A percentile compares a stretch with the other conserved stretches of the same genome.
Evolutionary conservation across 305 asterid species (phyloP).

Genomic region (Plantago coronopus): DNA sequence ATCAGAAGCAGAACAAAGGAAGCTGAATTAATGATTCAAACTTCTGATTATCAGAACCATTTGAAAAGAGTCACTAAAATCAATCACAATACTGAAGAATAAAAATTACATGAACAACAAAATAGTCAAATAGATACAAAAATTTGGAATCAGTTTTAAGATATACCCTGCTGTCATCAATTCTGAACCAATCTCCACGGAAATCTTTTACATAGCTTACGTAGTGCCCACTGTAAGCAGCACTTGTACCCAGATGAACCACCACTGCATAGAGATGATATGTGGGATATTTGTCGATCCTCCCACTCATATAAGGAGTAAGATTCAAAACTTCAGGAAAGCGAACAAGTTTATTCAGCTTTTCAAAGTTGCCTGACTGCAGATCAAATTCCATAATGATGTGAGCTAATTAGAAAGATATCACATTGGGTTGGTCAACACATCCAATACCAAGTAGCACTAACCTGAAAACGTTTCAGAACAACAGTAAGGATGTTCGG

Average conservation of each 20-base stretch:
- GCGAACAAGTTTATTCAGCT: constrained; percentile 43
- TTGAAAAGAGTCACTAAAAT: no score
- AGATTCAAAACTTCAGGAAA: constrained; percentile 59
- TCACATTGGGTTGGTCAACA: no score
- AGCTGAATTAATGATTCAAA: no score
- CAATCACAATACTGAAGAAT: no score
- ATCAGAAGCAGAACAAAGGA: no score
- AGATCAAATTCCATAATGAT: no score
- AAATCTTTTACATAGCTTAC: constrained; percentile 52
- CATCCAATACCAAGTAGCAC: constrained; percentile 5
- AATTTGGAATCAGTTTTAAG: not conserved
- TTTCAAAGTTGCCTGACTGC: constrained; percentile 53
- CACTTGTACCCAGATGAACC: constrained; percentile 52
- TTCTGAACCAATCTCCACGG: constrained; percentile 44
- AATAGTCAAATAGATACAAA: not conserved
- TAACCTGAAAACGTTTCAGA: constrained; percentile 54
- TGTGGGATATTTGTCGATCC: constrained; percentile 37
- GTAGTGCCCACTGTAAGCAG: constrained; percentile 54
- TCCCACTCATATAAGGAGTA: constrained; percentile 48
- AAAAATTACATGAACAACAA: not conserved
- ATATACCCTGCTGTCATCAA: constrained; percentile 58
- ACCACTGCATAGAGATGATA: constrained; percentile 55
- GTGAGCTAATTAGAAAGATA: no score
- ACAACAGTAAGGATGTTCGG: constrained; percentile 57
- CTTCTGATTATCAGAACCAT: no score